These are phyloP conservation scores for Blumeria hordei DNA, from an alignment of 2,329 filamentous ascomycete genomes.

Conservation along the genomic window DNA sequence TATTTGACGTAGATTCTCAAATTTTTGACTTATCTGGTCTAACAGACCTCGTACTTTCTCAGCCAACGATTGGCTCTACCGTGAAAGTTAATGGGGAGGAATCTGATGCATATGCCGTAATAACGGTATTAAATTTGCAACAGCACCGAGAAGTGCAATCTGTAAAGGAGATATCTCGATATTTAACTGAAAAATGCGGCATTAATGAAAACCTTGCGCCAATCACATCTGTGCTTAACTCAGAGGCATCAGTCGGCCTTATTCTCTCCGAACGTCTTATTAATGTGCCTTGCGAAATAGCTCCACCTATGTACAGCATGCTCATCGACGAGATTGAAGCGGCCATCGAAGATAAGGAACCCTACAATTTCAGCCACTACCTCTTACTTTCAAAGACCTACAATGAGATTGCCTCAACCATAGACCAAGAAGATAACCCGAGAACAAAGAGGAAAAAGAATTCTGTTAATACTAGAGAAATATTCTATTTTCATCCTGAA, in stretches of 20 bases:
- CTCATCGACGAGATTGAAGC: slow-evolving; percentile 74
- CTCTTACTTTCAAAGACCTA: slow-evolving; percentile 84
- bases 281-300: slow-evolving; percentile 86
- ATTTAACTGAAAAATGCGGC: slow-evolving; percentile 33
- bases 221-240: slow-evolving; percentile 27
- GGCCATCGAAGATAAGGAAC: slow-evolving; percentile 73
- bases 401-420: slow-evolving; percentile 56
- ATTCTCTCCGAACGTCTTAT: slow-evolving; percentile 83
- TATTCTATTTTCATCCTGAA: slow-evolving; percentile 87
- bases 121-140: slow-evolving; percentile 65
- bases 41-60: slow-evolving; percentile 64
- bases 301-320: slow-evolving; percentile 88
- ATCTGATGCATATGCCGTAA: slow-evolving; percentile 74
- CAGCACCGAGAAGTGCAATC: slow-evolving; percentile 55
- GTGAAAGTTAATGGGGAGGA: slow-evolving; percentile 95
- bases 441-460: slow-evolving; percentile 44
- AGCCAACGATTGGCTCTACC: slow-evolving; percentile 73
- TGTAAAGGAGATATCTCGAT: slow-evolving; percentile 44
- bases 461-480: slow-evolving; percentile 28
- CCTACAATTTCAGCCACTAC: slow-evolving; percentile 84
- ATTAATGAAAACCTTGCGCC: slow-evolving; percentile 20
- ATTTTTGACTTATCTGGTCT: slow-evolving; percentile 74
- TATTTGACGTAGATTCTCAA: slow-evolving; percentile 70
- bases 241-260: slow-evolving; percentile 45
- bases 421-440: slow-evolving; percentile 40